Base-by-base conservation (phyloP, 257 asterid species). In the Haberlea rhodopensis region DNA sequence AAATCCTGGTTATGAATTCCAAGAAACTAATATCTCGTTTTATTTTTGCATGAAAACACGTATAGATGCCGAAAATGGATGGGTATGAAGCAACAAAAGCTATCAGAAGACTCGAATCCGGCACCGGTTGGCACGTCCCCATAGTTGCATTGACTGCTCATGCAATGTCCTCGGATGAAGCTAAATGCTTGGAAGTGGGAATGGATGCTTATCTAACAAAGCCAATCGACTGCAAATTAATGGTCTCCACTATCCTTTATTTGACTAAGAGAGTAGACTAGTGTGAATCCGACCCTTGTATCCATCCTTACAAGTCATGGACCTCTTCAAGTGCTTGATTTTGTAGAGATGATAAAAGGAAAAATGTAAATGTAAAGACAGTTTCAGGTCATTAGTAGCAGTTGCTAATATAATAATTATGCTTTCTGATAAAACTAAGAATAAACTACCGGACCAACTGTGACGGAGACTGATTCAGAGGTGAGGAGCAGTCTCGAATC, bases 61-160 rank as follows among this genome's bases (percentile, higher is more conserved):
- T n/a, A n/a, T n/a, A 90, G 96, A 91, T 91, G 97, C 97, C 97
- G 22, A 88, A 88, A 80, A 91, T 91, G 97, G 97, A 91, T 79
- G 97, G 97, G 0, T 91, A 91, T 54, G 97, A 91, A 77, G 97
- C 97, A 73, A 91, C 97, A 59, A 86, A 81, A 71, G 91, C 84
- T 27, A 91, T 91, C 29, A 75, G 97, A 65, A 83, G 71, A 81
- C 78, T 80, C 29, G 97, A 91, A 73, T 5, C 57, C 32, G 87
- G 86, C 16, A 88, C 73, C 16, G 80, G 80, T 21, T 18, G 68
- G 22, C 95, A 88, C 79, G 83, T 91, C 57, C 97, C 97, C n/a
- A 86, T 91, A 71, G 97, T 91, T 34, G 97, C 97, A 40, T 57
- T 91, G 43, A 91, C 97, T 22, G 97, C 97, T 62, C 97, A 91